phyloP scores from a whole-genome alignment of 345 rosid species.

The Garcia nutans region DNA sequence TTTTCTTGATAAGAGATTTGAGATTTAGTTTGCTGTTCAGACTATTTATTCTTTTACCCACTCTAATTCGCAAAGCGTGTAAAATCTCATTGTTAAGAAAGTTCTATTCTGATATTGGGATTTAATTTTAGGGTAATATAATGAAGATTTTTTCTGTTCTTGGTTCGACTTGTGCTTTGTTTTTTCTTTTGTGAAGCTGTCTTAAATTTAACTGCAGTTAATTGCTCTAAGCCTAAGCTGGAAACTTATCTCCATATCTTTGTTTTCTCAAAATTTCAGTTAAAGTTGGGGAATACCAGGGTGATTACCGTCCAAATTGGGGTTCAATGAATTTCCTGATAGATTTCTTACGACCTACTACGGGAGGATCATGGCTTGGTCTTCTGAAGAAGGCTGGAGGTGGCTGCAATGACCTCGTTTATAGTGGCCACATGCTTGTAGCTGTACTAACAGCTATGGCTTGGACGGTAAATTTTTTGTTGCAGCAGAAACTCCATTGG shows the following conservation, averaged over 20 bases:
- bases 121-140: background rate
- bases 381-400: constrained; percentile 88
- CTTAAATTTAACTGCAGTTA: too few relatives aligned
- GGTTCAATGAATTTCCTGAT: constrained; percentile 78
- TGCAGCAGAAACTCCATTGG: background rate
- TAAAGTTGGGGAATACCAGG: constrained; percentile 37
- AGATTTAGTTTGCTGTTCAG: background rate
- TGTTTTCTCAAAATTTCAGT: constrained; percentile 39
- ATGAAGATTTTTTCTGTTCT: background rate
- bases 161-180: background rate
- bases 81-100: background rate
- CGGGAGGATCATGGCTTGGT: constrained; percentile 73
- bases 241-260: background rate
- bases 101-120: background rate
- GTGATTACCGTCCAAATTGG: constrained; percentile 75
- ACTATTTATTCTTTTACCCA: background rate
- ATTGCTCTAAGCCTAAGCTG: background rate
- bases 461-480: constrained; percentile 64
- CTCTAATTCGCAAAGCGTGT: background rate
- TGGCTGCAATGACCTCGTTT: constrained; percentile 95
- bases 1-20: background rate
- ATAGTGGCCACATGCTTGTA: constrained; percentile 97
- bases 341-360: constrained; percentile 77
- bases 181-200: background rate
- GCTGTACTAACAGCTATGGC: constrained; percentile 97